Conservation (phyloP, 2,329 filamentous ascomycete genomes). For the Colletotrichum euphorbiae region DNA sequence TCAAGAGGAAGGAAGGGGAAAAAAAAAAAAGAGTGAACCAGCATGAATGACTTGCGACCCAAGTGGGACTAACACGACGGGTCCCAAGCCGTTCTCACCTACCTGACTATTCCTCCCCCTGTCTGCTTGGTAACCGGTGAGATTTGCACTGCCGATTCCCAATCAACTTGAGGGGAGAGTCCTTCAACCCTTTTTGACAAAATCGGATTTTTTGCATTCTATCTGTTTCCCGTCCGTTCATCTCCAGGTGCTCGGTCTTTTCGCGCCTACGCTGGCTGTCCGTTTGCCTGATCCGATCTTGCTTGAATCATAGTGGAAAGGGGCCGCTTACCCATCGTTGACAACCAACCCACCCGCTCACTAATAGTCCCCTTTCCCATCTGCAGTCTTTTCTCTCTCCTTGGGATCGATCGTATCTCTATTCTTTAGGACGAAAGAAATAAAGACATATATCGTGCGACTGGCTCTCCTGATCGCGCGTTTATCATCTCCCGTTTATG, state of each 20-base stretch:
- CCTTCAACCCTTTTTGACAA: constrained; percentile 29
- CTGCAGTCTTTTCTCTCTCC: background rate
- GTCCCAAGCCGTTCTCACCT: background rate
- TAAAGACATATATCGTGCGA: no score
- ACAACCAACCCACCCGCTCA: constrained; percentile 15
- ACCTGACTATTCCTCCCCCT: constrained; percentile 22
- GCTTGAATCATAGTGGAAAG: background rate
- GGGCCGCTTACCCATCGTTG: constrained; percentile 19
- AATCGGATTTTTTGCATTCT: constrained; percentile 4
- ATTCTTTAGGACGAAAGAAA: constrained; percentile 10
- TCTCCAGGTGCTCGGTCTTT: constrained; percentile 14
- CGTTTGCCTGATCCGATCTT: background rate
- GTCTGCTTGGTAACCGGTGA: constrained; percentile 33
- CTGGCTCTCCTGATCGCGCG: constrained; percentile 1
- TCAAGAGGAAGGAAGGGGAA: background rate
- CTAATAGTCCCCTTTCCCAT: constrained; percentile 22
- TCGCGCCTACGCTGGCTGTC: constrained; percentile 6
- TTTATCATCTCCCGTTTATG: constrained; percentile 33
- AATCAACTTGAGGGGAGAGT: constrained; percentile 36
- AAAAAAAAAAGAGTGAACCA: constrained; percentile 2
- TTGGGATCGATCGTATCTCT: background rate
- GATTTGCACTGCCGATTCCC: constrained; percentile 24
- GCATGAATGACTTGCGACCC: constrained; percentile 26
- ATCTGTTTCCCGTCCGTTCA: background rate
- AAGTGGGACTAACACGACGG: constrained; percentile 30